Conservation (phyloP, 2,329 filamentous ascomycete species). For the Xylariales sp. region DNA sequence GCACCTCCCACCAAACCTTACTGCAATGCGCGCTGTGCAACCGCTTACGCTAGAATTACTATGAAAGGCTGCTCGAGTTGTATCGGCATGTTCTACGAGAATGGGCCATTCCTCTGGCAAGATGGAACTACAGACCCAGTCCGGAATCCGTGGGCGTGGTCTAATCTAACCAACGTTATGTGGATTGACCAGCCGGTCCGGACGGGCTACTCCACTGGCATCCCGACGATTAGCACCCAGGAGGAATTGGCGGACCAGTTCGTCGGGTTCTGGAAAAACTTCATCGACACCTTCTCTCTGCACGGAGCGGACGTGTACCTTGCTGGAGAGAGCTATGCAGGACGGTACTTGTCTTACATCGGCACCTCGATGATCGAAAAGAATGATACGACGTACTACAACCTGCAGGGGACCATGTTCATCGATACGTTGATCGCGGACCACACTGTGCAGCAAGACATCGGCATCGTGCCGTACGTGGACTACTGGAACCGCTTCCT, state of each 20-base stretch:
- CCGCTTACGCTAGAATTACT: too few species aligned
- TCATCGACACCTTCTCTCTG: conserved; percentile 43
- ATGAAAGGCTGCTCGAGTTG: conserved; percentile 50
- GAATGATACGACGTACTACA: conserved; percentile 39
- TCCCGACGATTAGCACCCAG: conserved; percentile 55
- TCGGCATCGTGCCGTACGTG: conserved; percentile 48
- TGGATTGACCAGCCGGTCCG: conserved; percentile 64
- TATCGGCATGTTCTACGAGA: conserved; percentile 67
- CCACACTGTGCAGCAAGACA: conserved; percentile 24
- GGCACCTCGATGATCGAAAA: conserved; percentile 40
- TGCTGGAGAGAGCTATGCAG: conserved; percentile 45
- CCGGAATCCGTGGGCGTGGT: conserved; percentile 63
- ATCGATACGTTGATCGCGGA: conserved; percentile 57
- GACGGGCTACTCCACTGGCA: conserved; percentile 63
- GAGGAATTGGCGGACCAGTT: conserved; percentile 64
- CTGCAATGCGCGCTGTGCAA: too few species aligned
- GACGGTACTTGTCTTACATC: conserved; percentile 47
- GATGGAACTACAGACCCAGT: conserved; percentile 60
- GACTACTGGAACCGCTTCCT: conserved; percentile 47
- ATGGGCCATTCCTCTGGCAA: conserved; percentile 66
- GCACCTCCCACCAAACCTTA: too few species aligned
- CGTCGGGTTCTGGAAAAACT: conserved; percentile 61
- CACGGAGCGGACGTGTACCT: conserved; percentile 41
- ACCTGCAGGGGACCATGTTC: conserved; percentile 47
- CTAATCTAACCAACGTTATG: conserved; percentile 67